Evolutionary conservation across 345 rosid species (phyloP).

Genomic region (Eucalyptus viminalis): DNA sequence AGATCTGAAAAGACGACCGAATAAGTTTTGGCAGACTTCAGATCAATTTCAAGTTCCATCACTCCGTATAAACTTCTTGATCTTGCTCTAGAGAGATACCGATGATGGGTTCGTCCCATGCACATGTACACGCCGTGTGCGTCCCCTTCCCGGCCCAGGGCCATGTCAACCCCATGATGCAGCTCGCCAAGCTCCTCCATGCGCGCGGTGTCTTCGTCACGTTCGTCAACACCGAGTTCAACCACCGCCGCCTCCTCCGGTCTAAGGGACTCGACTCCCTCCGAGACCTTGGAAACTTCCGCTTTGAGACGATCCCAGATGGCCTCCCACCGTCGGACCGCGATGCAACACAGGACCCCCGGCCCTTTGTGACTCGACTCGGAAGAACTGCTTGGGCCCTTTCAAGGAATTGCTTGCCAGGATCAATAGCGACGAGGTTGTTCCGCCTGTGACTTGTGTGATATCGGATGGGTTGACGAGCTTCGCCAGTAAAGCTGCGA

Average conservation of each 20-base stretch:
- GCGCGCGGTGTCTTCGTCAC: constrained; percentile 17
- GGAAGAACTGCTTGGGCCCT: background rate
- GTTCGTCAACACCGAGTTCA: constrained; percentile 15
- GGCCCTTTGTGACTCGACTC: background rate
- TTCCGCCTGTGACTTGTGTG: constrained; percentile 11
- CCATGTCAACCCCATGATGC: constrained; percentile 20
- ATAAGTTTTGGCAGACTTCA: background rate
- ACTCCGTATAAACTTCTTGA: background rate
- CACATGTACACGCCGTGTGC: constrained; percentile 1
- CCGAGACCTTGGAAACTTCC: background rate
- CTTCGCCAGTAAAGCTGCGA: constrained; percentile 3
- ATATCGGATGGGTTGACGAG: constrained; percentile 12
- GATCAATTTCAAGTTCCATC: background rate
- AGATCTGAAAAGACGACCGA: background rate
- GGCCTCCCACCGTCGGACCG: constrained; percentile 3
- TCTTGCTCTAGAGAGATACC: background rate
- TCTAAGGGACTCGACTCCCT: background rate
- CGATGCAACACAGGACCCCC: background rate
- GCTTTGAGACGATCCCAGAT: constrained; percentile 3
- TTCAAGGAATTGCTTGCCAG: background rate
- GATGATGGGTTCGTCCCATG: background rate
- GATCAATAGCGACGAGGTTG: background rate
- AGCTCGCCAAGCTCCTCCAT: constrained; percentile 33
- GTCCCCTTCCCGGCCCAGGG: constrained; percentile 28
- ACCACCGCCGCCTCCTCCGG: background rate